phyloP scores from a whole-genome alignment of 805 yeast species.

The Yarrowia keelungensis region DNA sequence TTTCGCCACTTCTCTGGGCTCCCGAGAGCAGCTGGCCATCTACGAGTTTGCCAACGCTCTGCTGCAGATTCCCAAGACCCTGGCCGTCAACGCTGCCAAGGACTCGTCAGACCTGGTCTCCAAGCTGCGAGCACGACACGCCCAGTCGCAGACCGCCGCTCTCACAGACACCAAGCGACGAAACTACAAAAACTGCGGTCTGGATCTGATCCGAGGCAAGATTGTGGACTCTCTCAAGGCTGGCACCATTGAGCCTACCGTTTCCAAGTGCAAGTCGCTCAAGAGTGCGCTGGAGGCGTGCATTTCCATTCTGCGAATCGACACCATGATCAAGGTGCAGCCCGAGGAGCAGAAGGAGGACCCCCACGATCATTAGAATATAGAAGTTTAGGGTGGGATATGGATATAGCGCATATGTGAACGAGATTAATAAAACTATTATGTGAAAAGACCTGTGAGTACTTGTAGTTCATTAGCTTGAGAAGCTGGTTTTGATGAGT shows the following conservation, averaged over 20 bases:
- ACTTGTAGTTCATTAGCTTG: background rate
- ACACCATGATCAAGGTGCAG: slow-evolving; percentile 96
- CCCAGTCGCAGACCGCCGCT: slow-evolving; percentile 87
- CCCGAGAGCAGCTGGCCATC: slow-evolving; percentile 96
- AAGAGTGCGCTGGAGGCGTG: slow-evolving; percentile 98
- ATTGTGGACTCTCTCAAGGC: slow-evolving; percentile 80
- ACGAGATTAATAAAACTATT: slow-evolving; percentile 14
- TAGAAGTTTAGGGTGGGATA: slow-evolving; percentile 12
- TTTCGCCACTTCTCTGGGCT: slow-evolving; percentile 97
- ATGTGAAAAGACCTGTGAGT: background rate
- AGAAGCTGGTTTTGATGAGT: no score
- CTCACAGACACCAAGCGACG: slow-evolving; percentile 84
- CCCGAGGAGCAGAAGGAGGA: slow-evolving; percentile 79
- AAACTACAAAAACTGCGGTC: slow-evolving; percentile 87
- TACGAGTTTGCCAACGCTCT: slow-evolving; percentile 95
- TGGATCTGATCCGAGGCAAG: slow-evolving; percentile 89
- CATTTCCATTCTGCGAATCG: slow-evolving; percentile 94
- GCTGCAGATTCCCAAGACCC: slow-evolving; percentile 91
- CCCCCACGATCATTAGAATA: slow-evolving; percentile 75
- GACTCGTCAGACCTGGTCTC: slow-evolving; percentile 95
- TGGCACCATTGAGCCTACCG: slow-evolving; percentile 96
- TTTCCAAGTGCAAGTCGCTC: slow-evolving; percentile 89
- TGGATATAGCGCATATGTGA: slow-evolving; percentile 21
- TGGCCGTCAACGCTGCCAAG: slow-evolving; percentile 97
- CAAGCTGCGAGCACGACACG: slow-evolving; percentile 93